Evolutionary conservation across 495 filamentous ascomycete species (phyloP).

Genomic region (Tuber umbilicatum): DNA sequence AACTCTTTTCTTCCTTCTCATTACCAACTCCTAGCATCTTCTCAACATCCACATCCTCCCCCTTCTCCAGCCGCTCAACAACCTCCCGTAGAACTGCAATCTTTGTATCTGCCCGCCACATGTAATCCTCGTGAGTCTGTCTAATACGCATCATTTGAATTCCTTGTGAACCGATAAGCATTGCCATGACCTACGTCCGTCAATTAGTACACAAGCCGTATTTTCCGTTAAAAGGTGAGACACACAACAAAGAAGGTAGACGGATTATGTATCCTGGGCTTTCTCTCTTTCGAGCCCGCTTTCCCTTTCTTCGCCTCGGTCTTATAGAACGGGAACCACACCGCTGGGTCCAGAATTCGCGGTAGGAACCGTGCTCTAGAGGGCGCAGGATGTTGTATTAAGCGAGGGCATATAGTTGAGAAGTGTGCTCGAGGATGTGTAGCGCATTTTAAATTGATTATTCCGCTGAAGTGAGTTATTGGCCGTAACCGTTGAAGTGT

Average conservation of each 20-base stretch:
- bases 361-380: slow-evolving; percentile 26
- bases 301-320: slow-evolving; percentile 41
- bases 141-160: slow-evolving; percentile 82
- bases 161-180: slow-evolving; percentile 87
- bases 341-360: slow-evolving; percentile 29
- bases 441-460: not conserved
- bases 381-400: slow-evolving; percentile 23
- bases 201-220: slow-evolving; percentile 14
- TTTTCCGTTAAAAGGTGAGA: slow-evolving; percentile 4
- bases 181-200: slow-evolving; percentile 56
- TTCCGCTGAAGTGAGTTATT: slow-evolving; percentile 11
- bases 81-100: slow-evolving; percentile 74
- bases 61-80: slow-evolving; percentile 69
- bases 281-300: slow-evolving; percentile 47
- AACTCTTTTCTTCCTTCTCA: slow-evolving; percentile 64
- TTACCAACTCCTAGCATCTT: slow-evolving; percentile 74
- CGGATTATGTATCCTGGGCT: slow-evolving; percentile 69
- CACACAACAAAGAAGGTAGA: slow-evolving; percentile 75
- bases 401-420: slow-evolving; percentile 21
- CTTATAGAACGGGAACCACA: slow-evolving; percentile 19
- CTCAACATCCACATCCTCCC: slow-evolving; percentile 88
- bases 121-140: slow-evolving; percentile 64
- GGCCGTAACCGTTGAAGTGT: slow-evolving; percentile 19
- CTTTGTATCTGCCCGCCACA: slow-evolving; percentile 67
- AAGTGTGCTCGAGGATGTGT: slow-evolving; percentile 5